Percentiles rank a stretch among this genome's conserved stretches.
Conservation (phyloP, 768 basidiomycete genomes). For the Boletellus emodensis region DNA sequence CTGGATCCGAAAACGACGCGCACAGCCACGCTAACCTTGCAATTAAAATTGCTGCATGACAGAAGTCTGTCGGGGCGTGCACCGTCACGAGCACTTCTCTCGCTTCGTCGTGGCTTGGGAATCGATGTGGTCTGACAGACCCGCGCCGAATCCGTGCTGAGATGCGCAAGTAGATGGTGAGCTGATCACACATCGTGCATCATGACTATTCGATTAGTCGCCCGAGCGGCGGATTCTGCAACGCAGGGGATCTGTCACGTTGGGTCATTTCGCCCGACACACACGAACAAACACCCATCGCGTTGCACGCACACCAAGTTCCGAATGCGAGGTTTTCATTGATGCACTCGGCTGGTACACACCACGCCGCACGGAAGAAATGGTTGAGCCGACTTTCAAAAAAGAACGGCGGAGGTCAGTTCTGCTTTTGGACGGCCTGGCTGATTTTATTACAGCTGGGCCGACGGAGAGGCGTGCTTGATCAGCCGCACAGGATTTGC, state of each 20-base stretch:
- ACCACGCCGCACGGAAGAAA: not conserved
- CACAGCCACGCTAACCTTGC: too few relatives aligned
- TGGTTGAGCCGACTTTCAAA: slow-evolving; percentile 2
- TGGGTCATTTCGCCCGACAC: not conserved
- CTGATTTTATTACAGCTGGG: not conserved
- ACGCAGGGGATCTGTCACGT: not conserved
- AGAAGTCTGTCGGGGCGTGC: too few relatives aligned
- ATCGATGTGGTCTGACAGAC: too few relatives aligned
- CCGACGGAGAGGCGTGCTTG: slow-evolving; percentile 6
- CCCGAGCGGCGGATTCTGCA: not conserved
- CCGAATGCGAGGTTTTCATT: not conserved
- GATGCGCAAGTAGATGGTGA: too few relatives aligned
- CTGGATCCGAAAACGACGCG: too few relatives aligned
- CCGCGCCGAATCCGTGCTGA: too few relatives aligned
- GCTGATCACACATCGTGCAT: too few relatives aligned
- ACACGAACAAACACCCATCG: not conserved
- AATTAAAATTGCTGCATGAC: too few relatives aligned
- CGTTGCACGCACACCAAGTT: not conserved
- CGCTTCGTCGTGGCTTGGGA: too few relatives aligned
- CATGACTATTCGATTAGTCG: not conserved
- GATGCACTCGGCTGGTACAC: not conserved
- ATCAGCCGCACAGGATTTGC: slow-evolving; percentile 13
- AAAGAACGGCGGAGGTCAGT: not conserved
- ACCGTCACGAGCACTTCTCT: too few relatives aligned
- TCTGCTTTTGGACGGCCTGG: slow-evolving; percentile 3